Evolutionary conservation across 106 monocot species (phyloP).

Genomic region (Dendrobium chrysotoxum): DNA sequence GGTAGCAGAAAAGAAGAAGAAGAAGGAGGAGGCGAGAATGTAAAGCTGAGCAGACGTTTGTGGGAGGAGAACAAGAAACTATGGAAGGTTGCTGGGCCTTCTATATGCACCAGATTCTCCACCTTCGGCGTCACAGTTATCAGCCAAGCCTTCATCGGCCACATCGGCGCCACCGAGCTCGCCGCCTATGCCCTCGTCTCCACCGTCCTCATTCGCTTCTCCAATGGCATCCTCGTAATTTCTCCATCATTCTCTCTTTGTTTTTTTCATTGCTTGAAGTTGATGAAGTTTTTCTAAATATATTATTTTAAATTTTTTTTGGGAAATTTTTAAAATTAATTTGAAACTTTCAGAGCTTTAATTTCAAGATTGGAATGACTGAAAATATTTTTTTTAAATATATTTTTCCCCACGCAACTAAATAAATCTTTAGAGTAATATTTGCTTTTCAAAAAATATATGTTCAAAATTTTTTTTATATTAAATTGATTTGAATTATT

Average conservation of each 20-base stretch:
- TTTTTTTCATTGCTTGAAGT: background rate
- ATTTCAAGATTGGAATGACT: too few species aligned
- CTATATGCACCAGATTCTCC: slow-evolving; percentile 32
- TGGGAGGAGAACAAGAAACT: slow-evolving; percentile 35
- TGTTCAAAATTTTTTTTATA: too few species aligned
- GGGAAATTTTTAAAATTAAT: too few species aligned
- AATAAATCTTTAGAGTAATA: too few species aligned
- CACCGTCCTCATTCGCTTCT: slow-evolving; percentile 47
- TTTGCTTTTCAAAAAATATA: too few species aligned
- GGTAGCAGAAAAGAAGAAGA: background rate
- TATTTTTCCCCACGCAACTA: too few species aligned
- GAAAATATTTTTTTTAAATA: too few species aligned
- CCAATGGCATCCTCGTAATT: slow-evolving; percentile 33
- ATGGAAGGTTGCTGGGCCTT: slow-evolving; percentile 33
- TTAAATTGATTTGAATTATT: too few species aligned
- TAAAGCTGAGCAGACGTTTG: slow-evolving; percentile 11
- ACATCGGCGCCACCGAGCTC: slow-evolving; percentile 40
- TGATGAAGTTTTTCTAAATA: too few species aligned
- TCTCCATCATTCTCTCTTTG: background rate
- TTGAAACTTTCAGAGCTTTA: too few species aligned
- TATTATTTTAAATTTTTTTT: too few species aligned
- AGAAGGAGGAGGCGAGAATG: background rate
- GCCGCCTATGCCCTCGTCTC: slow-evolving; percentile 40
- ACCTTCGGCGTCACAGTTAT: slow-evolving; percentile 33
- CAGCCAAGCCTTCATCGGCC: slow-evolving; percentile 42